These are phyloP conservation scores for Mediolabrus comicus DNA, from an alignment of 108 stramenopile genomes.

Conservation along the genomic window DNA sequence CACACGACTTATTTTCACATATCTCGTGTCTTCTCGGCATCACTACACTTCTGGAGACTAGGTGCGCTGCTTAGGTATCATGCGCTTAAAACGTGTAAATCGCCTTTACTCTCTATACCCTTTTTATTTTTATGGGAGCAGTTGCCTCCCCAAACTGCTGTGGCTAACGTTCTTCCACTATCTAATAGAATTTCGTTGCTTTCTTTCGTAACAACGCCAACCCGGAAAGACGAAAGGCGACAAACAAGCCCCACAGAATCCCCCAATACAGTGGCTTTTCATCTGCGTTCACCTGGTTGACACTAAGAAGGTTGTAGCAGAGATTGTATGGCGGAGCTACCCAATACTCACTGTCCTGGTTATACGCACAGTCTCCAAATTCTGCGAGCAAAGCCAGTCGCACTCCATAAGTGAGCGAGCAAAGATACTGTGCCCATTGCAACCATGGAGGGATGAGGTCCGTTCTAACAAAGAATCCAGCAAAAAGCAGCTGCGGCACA, in stretches of 20 bases:
- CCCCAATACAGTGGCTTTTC: constrained; percentile 60
- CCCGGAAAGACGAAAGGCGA: constrained; percentile 56
- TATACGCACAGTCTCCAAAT: constrained; percentile 51
- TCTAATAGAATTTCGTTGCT: constrained; percentile 75
- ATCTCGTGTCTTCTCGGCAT: neutral
- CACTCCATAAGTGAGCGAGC: constrained; percentile 66
- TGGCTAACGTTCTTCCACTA: too few relatives aligned
- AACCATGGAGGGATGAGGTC: constrained; percentile 72
- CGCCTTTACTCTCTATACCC: neutral
- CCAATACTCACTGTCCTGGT: neutral
- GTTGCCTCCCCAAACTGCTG: too few relatives aligned
- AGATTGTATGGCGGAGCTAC: constrained; percentile 13
- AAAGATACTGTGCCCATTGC: constrained; percentile 74
- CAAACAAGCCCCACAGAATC: constrained; percentile 54
- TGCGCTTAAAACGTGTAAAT: neutral
- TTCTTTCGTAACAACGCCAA: constrained; percentile 58
- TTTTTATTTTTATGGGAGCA: too few relatives aligned
- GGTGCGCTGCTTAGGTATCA: neutral
- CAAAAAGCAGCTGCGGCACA: constrained; percentile 88
- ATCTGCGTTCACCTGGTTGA: constrained; percentile 20
- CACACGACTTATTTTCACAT: neutral
- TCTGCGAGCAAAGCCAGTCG: constrained; percentile 55
- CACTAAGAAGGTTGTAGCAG: constrained; percentile 54
- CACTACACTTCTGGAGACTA: neutral
- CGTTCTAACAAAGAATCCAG: constrained; percentile 73